Evolutionary conservation across 176 grass and related monocot genomes (phyloP).

Genomic region (Oryza rufipogon): DNA sequence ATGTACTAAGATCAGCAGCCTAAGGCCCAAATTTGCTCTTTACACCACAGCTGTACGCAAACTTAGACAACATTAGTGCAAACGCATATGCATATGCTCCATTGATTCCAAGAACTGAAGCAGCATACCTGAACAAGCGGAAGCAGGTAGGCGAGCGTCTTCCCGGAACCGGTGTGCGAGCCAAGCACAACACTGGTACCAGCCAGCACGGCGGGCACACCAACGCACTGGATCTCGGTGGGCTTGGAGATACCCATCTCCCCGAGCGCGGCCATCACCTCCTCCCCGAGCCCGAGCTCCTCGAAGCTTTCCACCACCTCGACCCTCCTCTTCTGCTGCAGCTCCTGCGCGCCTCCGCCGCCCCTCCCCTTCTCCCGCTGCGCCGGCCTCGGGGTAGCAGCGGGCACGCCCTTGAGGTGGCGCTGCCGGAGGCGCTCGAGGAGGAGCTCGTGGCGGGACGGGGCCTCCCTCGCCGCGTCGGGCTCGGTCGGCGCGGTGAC

Average conservation of each 20-base stretch:
- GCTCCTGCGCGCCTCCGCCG: not conserved
- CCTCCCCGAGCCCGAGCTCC: conserved; percentile 70
- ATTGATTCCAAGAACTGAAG: not conserved
- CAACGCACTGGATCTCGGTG: conserved; percentile 91
- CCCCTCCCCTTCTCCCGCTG: conserved; percentile 29
- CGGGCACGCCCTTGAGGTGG: conserved; percentile 70
- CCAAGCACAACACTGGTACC: conserved; percentile 83
- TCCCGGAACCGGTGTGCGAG: conserved; percentile 95
- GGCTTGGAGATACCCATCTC: conserved; percentile 83
- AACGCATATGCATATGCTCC: not conserved
- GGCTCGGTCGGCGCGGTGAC: conserved; percentile 9
- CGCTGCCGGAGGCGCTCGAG: conserved; percentile 83
- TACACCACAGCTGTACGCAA: not conserved
- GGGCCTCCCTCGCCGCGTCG: not conserved
- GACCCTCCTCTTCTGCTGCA: conserved; percentile 40
- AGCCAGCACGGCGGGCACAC: conserved; percentile 65
- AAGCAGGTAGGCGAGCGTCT: conserved; percentile 92
- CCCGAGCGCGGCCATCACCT: conserved; percentile 61
- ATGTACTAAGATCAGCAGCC: not conserved
- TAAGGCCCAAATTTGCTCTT: not conserved
- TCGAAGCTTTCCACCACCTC: conserved; percentile 57
- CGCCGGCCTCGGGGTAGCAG: conserved; percentile 1
- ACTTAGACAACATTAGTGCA: not conserved
- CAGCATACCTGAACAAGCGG: conserved; percentile 79
- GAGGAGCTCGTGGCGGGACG: conserved; percentile 72